Base-by-base conservation (phyloP, 2,329 filamentous ascomycete species). In the Hymenoscyphus occultus region DNA sequence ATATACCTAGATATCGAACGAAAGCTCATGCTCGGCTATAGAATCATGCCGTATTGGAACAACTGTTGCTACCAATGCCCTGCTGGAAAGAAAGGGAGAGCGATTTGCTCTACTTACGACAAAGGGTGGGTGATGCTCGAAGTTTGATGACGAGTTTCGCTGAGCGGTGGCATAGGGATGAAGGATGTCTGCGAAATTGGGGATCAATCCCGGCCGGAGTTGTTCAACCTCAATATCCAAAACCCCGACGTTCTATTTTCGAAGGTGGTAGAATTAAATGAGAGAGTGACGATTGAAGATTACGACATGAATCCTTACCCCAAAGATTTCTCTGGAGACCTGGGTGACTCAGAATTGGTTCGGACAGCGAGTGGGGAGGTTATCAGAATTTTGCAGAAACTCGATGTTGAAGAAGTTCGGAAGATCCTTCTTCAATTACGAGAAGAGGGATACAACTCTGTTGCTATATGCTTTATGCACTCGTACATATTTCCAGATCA, bases 391-490 rank as follows among this genome's bases (percentile, higher is more conserved):
- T 35, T 59, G 16, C 32, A 59, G 57, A 59, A 59, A 42, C 35
- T 59, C 12, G 35, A 59, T 39, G 66, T 75, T 94, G 62, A 80
- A 83, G 71, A 78, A 86, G 61, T 89, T 90, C 0, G 80, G 68
- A 78, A 80, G 4, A 78, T 77, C 31, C 86, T 91, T 68, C 78
- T 82, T 66, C 75, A 80, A 13, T 85, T 91, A 72, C 76, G 93
- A 56, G 82, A 91, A 75, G 81, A 82, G 5, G 81, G 96, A 3
- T 90, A 86, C 68, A 85, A 90, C 67, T 80, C 82, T 39, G 91
- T 97, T 70, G 93, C 93, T 2, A 92, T 97, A 1, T 96, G 92
- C 72, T 79, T 97, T 65, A 93, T 97, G 88, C 93, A 97, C 74
- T 90, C 90, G 4, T 97, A 97, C 75, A 96, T 92, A 0, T 97